Evolutionary conservation across 352 stramenopile genomes (phyloP), one percentile per base, ranked within the genome.

Genomic region (Globisporangium lucens): DNA sequence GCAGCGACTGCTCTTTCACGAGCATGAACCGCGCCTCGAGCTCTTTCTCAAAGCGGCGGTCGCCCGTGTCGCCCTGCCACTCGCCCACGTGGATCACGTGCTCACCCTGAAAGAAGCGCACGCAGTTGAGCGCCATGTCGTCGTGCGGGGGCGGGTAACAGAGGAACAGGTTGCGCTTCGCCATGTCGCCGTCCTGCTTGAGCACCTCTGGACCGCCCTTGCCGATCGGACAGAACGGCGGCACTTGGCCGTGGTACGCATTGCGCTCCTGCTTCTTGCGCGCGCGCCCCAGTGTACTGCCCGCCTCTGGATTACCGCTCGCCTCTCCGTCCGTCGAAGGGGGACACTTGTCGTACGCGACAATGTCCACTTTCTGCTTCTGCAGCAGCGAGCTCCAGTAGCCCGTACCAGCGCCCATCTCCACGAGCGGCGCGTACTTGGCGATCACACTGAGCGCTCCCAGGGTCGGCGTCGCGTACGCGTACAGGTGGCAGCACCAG

Each of bases 321-420:
- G n/a, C 27, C 13, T 17, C 24, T 8, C 56, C 30, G 29, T 71
- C 67, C 5, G 70, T 64, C 38, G 69, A 72, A 17, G 86, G 86
- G 27, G 80, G 79, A 46, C 70, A 78, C 41, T 83, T 82, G 59
- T 90, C 84, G 70, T 83, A 90, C 17, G 82, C 79, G 56, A 91
- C 77, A 59, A 97, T 77, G 76, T 97, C 89, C 12, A 94, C 84
- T 33, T 80, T 75, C 36, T 74, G 67, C 27, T 73, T 70, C 46
- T 91, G 83, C 47, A 98, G 66, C 17, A 93, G 66, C 41, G 80
- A 82, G 52, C 78, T 89, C 92, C 92, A 98, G 69, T 97, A 97
- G 7, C 90, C 92, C 6, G 89, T 96, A 56, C 92, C 92, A 15
- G 92, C 92, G 4, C 92, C 92, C 43, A 97, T 85, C 70, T 98